phyloP scores from a whole-genome alignment of 805 yeast genomes.

The Sungouiella blattae region DNA sequence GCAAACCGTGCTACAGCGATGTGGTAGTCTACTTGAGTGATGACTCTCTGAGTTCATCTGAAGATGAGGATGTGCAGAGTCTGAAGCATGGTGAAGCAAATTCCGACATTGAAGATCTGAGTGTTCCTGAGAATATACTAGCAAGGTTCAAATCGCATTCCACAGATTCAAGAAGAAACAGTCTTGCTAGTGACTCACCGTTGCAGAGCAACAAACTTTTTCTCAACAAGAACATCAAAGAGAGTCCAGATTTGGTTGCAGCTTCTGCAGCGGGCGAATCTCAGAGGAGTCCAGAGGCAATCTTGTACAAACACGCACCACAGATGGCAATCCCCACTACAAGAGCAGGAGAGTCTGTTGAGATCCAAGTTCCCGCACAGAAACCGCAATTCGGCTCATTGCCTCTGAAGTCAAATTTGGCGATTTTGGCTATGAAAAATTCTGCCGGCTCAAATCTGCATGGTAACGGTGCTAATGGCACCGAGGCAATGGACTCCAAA shows the following conservation, averaged over 20 bases:
- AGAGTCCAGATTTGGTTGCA: not conserved
- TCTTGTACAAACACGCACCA: conserved; percentile 26
- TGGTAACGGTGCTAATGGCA: conserved; percentile 3
- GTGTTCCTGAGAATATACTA: conserved; percentile 23
- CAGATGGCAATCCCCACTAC: conserved; percentile 81
- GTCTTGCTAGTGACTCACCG: conserved; percentile 15
- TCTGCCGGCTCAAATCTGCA: conserved; percentile 1
- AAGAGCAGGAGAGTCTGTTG: conserved; percentile 72
- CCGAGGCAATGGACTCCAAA: not conserved
- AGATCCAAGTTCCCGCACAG: conserved; percentile 46
- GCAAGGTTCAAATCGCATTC: conserved; percentile 28
- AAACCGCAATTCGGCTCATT: conserved; percentile 5
- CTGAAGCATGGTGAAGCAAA: conserved; percentile 26
- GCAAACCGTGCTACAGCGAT: conserved; percentile 71
- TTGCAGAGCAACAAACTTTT: conserved; percentile 11
- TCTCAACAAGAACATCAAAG: not conserved
- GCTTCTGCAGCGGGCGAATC: conserved; percentile 2
- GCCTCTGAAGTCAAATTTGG: conserved; percentile 25
- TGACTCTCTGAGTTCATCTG: conserved; percentile 44
- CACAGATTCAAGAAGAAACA: conserved; percentile 22
- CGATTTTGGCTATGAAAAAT: conserved; percentile 8
- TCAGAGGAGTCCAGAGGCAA: conserved; percentile 14
- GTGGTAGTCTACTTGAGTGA: conserved; percentile 69
- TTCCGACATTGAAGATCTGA: conserved; percentile 2
- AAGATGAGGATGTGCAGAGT: conserved; percentile 13